Conservation (phyloP, 169 alveolate genomes). For the Plasmodium gallinaceum region DNA sequence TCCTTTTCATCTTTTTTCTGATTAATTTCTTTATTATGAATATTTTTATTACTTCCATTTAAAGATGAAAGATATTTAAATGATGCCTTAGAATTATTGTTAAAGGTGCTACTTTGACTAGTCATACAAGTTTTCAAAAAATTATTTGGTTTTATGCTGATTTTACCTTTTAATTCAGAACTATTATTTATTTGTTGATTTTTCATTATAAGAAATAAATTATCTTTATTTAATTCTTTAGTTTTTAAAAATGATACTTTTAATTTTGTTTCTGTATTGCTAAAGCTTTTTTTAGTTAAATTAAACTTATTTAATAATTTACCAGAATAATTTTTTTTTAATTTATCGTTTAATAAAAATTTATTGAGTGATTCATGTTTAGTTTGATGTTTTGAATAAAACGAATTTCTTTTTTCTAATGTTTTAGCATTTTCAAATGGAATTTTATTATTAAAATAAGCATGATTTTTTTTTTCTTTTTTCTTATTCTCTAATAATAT, state of each 20-base stretch:
- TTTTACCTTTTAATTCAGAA: background rate
- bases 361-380: constrained; percentile 23
- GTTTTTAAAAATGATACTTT: background rate
- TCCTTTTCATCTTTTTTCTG: background rate
- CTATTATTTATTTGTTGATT: background rate
- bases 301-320: constrained; percentile 1
- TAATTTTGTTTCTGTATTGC: background rate
- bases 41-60: constrained; percentile 27
- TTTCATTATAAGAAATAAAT: background rate
- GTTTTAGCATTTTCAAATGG: background rate
- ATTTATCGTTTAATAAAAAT: constrained; percentile 21
- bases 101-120: background rate
- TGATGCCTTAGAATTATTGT: constrained; percentile 2
- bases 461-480: background rate
- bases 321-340: background rate
- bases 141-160: background rate
- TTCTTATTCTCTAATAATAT: background rate
- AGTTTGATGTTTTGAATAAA: background rate
- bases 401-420: constrained; percentile 13
- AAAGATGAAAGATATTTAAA: background rate
- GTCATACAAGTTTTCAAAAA: constrained; percentile 4
- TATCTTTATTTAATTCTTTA: background rate
- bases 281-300: constrained; percentile 24
- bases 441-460: background rate
- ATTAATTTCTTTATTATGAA: background rate